Percentiles rank a stretch among this genome's conserved stretches.
phyloP scores from a whole-genome alignment of 306 rosid species.

The Cicer chorassanicum region DNA sequence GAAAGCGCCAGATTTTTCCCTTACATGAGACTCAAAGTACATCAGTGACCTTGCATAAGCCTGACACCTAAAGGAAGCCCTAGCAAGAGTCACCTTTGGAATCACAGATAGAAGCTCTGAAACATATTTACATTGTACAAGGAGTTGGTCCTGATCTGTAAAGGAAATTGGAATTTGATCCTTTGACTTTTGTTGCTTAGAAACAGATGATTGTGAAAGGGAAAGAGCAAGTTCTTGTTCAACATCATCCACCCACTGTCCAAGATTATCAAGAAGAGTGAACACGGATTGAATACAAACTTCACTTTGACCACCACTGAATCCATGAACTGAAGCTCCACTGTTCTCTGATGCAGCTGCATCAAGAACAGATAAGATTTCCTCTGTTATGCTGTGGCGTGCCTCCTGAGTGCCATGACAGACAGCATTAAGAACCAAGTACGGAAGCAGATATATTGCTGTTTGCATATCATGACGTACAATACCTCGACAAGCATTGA shows the following conservation, averaged over 20 bases:
- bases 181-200: conserved; percentile 79
- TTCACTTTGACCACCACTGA: conserved; percentile 82
- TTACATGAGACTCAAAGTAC: conserved; percentile 88
- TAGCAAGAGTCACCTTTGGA: conserved; percentile 87
- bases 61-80: conserved; percentile 94
- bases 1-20: conserved; percentile 91
- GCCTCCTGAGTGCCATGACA: conserved; percentile 94
- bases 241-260: conserved; percentile 95
- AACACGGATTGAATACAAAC: conserved; percentile 96
- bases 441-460: conserved; percentile 85
- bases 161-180: conserved; percentile 56
- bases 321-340: conserved; percentile 74
- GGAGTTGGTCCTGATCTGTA: conserved; percentile 69
- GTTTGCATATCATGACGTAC: conserved; percentile 97
- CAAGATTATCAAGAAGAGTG: conserved; percentile 97
- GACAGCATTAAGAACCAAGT: conserved; percentile 88
- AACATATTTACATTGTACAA: conserved; percentile 80
- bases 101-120: conserved; percentile 82
- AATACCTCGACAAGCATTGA: conserved; percentile 90
- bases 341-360: conserved; percentile 87
- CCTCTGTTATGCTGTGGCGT: conserved; percentile 81
- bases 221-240: conserved; percentile 87
- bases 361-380: conserved; percentile 82
- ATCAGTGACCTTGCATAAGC: conserved; percentile 94
- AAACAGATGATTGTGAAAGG: conserved; percentile 54